These are phyloP conservation scores for Sclerotinia subarctica DNA, from an alignment of 2,329 filamentous ascomycete genomes.

Conservation along the genomic window DNA sequence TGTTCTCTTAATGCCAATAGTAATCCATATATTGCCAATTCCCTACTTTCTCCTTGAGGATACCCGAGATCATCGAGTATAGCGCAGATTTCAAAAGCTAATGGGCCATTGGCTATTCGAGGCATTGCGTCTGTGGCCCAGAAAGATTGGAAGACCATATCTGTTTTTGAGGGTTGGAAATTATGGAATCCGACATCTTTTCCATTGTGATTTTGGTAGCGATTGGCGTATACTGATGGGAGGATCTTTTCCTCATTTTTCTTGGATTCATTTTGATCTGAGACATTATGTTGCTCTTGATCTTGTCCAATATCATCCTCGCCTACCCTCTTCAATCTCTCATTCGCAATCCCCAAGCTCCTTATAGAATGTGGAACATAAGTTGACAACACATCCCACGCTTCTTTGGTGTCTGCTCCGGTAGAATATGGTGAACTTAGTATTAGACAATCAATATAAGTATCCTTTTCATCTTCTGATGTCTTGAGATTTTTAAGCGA, in stretches of 20 bases:
- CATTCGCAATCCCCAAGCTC: slow-evolving; percentile 73
- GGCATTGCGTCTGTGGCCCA: background rate
- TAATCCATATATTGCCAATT: background rate
- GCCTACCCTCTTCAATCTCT: slow-evolving; percentile 53
- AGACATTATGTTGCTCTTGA: background rate
- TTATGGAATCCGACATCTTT: background rate
- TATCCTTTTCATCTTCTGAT: slow-evolving; percentile 32
- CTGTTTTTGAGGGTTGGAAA: background rate
- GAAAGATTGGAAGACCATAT: slow-evolving; percentile 1
- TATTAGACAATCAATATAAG: slow-evolving; percentile 57
- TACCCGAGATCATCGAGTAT: background rate
- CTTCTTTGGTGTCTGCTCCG: slow-evolving; percentile 53
- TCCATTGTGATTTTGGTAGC: background rate
- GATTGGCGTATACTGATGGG: background rate
- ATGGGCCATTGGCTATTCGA: background rate
- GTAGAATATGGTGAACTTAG: slow-evolving; percentile 55
- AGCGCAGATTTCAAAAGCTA: background rate
- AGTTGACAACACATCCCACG: slow-evolving; percentile 63
- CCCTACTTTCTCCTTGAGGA: background rate
- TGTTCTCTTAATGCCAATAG: background rate
- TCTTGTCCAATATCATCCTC: slow-evolving; percentile 35
- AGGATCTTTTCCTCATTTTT: background rate
- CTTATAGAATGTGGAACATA: slow-evolving; percentile 65
- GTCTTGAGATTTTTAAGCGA: slow-evolving; percentile 54
- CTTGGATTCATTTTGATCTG: background rate